These are phyloP conservation scores for Neonectria neomacrospora DNA, from an alignment of 2,329 filamentous ascomycete species.

Conservation along the genomic window DNA sequence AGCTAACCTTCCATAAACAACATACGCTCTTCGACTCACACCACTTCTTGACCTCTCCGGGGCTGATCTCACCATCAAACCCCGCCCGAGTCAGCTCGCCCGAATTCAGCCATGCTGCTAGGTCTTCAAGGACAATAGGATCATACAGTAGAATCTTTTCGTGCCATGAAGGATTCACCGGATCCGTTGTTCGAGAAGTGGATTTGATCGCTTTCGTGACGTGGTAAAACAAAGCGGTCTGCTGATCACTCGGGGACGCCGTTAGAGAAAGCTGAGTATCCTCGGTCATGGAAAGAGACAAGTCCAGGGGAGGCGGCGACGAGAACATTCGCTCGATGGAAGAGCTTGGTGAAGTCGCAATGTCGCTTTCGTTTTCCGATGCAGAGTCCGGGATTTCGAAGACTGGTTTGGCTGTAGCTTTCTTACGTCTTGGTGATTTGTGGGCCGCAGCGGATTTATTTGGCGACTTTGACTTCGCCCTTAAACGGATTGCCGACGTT, in stretches of 20 bases:
- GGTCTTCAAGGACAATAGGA: slow-evolving; percentile 86
- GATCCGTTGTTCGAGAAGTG: slow-evolving; percentile 61
- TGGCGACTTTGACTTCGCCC: slow-evolving; percentile 19
- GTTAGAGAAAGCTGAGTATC: slow-evolving; percentile 58
- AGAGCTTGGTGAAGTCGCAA: slow-evolving; percentile 48
- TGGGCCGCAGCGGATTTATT: slow-evolving; percentile 19
- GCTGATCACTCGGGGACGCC: slow-evolving; percentile 53
- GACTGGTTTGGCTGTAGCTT: slow-evolving; percentile 29
- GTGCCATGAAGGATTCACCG: slow-evolving; percentile 75
- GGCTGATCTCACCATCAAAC: slow-evolving; percentile 72
- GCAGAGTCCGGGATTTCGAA: slow-evolving; percentile 67
- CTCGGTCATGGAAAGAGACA: slow-evolving; percentile 58
- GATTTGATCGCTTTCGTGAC: slow-evolving; percentile 67
- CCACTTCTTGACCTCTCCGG: slow-evolving; percentile 83
- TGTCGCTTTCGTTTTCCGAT: slow-evolving; percentile 49
- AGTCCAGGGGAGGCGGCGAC: slow-evolving; percentile 54
- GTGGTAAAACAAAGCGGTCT: slow-evolving; percentile 59
- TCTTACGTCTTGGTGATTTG: slow-evolving; percentile 34
- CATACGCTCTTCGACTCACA: slow-evolving; percentile 89
- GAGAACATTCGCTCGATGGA: slow-evolving; percentile 56
- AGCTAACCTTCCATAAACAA: slow-evolving; percentile 76
- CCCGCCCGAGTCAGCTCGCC: slow-evolving; percentile 71
- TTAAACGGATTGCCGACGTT: slow-evolving; percentile 16
- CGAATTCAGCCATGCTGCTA: slow-evolving; percentile 84
- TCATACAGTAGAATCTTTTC: slow-evolving; percentile 96